Conservation (phyloP, 331 rosid species). For the Malus hybrid region DNA sequence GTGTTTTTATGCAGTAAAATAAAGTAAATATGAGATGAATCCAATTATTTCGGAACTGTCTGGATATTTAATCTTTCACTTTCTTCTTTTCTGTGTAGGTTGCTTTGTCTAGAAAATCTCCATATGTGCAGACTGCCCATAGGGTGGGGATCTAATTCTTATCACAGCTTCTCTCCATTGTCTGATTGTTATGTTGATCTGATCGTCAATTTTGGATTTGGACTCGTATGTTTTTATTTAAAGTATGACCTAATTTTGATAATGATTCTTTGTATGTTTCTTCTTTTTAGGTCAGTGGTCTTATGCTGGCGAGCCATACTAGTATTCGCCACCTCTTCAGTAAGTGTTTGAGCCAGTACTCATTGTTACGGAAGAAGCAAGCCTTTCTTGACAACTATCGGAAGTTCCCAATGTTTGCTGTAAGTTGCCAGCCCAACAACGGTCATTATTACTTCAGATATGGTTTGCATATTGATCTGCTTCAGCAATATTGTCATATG, state of each 20-base stretch:
- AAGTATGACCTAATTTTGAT: neutral
- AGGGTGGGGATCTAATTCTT: constrained; percentile 43
- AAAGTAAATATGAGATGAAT: constrained; percentile 12
- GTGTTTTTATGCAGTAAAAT: constrained; percentile 28
- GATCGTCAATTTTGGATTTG: neutral
- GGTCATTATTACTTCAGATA: neutral
- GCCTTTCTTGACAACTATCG: constrained; percentile 95
- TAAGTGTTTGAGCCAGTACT: constrained; percentile 92
- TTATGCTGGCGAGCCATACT: constrained; percentile 96
- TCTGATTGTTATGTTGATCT: neutral
- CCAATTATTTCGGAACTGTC: constrained; percentile 1
- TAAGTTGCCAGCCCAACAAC: constrained; percentile 31
- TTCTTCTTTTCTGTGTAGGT: constrained; percentile 40
- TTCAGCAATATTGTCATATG: neutral
- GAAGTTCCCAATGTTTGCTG: constrained; percentile 98
- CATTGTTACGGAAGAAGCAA: constrained; percentile 92
- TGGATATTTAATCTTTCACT: neutral
- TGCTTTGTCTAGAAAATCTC: constrained; percentile 97
- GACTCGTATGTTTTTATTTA: neutral
- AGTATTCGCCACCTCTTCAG: constrained; percentile 98
- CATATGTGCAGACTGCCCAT: constrained; percentile 97
- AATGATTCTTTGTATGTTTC: constrained; percentile 14
- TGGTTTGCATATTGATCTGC: neutral
- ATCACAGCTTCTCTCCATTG: neutral
- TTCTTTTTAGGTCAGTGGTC: constrained; percentile 76